These are phyloP conservation scores for Zostera marina DNA, from an alignment of 116 monocot species.

Conservation along the genomic window DNA sequence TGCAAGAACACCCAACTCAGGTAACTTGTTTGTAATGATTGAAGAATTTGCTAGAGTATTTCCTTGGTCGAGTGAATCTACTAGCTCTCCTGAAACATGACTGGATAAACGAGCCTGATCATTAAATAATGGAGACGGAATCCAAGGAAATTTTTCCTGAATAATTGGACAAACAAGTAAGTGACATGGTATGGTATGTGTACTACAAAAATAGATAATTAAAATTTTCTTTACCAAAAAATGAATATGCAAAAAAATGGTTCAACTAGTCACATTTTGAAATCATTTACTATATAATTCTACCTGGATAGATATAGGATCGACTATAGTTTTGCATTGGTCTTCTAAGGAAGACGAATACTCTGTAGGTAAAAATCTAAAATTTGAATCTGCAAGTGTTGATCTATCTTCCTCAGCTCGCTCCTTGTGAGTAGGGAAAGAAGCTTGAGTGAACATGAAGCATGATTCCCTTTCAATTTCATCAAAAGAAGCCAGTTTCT, in stretches of 20 bases:
- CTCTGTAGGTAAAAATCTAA: constrained; percentile 13
- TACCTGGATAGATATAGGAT: constrained; percentile 61
- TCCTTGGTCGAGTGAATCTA: constrained; percentile 13
- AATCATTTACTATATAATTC: neutral
- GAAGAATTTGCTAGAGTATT: constrained; percentile 19
- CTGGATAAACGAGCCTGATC: constrained; percentile 21
- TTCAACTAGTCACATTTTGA: too few relatives aligned
- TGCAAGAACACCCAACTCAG: neutral
- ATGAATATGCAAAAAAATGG: constrained; percentile 1
- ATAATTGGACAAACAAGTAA: constrained; percentile 6
- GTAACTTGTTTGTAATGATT: constrained; percentile 10
- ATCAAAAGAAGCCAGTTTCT: constrained; percentile 32
- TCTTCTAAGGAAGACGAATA: constrained; percentile 21
- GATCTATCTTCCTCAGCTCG: constrained; percentile 71
- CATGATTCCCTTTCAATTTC: constrained; percentile 29
- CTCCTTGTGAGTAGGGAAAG: constrained; percentile 62
- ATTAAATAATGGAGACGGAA: constrained; percentile 46
- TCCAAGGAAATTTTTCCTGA: constrained; percentile 61
- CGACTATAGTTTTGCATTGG: constrained; percentile 37
- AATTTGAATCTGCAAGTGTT: constrained; percentile 11
- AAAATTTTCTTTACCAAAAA: neutral
- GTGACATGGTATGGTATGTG: neutral
- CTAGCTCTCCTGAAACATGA: constrained; percentile 20
- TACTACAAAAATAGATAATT: neutral
- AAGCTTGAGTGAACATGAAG: constrained; percentile 20